phyloP scores from a whole-genome alignment of 2,329 filamentous ascomycete species.

The Paraphaeosphaeria sporulosa region DNA sequence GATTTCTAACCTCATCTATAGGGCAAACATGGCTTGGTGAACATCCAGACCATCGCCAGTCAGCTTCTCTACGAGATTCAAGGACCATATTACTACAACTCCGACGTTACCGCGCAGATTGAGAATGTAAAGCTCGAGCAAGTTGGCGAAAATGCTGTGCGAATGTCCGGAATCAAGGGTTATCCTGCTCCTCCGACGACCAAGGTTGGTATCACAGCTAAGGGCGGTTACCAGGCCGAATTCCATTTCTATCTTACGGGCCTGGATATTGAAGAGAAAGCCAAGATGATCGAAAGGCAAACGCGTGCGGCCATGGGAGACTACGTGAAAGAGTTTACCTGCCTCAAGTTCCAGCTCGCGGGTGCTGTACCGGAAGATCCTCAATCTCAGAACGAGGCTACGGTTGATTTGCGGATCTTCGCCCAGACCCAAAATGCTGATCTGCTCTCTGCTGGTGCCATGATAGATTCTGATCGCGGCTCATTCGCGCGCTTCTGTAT shows the following conservation, averaged over 20 bases:
- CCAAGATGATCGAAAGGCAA: slow-evolving; percentile 50
- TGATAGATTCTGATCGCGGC: slow-evolving; percentile 26
- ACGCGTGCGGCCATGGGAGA: slow-evolving; percentile 45
- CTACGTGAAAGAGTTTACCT: slow-evolving; percentile 46
- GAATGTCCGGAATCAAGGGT: slow-evolving; percentile 44
- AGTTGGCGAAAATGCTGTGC: slow-evolving; percentile 39
- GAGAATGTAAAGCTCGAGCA: slow-evolving; percentile 41
- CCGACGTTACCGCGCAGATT: slow-evolving; percentile 51
- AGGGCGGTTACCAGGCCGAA: slow-evolving; percentile 56
- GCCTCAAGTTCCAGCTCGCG: slow-evolving; percentile 49
- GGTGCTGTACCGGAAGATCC: slow-evolving; percentile 29
- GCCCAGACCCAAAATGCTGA: slow-evolving; percentile 30
- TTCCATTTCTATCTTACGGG: slow-evolving; percentile 55
- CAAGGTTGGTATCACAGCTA: slow-evolving; percentile 54
- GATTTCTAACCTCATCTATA: slow-evolving; percentile 8
- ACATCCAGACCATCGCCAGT: slow-evolving; percentile 29
- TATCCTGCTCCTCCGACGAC: slow-evolving; percentile 40
- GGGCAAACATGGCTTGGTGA: slow-evolving; percentile 49
- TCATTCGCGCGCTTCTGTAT: slow-evolving; percentile 32
- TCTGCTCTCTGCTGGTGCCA: slow-evolving; percentile 25
- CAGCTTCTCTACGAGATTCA: slow-evolving; percentile 56
- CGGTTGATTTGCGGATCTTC: slow-evolving; percentile 35
- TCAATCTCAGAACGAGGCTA: slow-evolving; percentile 32
- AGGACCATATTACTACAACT: slow-evolving; percentile 51
- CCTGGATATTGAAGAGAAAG: slow-evolving; percentile 55